A percentile compares a stretch with the other conserved stretches of the same genome.
Conservation (phyloP, 106 monocot genomes). For the Acanthochlamys bracteata region DNA sequence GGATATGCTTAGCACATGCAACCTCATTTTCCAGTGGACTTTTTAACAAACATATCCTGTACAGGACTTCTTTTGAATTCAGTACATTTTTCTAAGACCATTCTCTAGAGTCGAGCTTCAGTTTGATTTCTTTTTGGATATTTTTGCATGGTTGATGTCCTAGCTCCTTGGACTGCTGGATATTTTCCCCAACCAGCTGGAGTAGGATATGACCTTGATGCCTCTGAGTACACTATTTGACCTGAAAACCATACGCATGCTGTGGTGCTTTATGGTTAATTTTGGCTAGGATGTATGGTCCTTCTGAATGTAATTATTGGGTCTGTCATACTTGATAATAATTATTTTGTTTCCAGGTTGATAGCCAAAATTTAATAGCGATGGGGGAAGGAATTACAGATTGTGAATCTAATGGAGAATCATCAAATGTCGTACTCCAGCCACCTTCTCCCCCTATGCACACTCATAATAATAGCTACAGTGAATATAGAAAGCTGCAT, state of each 20-base stretch:
- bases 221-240: too few relatives aligned
- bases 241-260: too few relatives aligned
- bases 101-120: too few relatives aligned
- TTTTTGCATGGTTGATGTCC: too few relatives aligned
- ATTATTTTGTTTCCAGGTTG: slow-evolving; percentile 1
- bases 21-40: neutral
- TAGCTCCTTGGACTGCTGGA: too few relatives aligned
- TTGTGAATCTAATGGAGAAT: neutral
- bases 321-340: neutral
- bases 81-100: too few relatives aligned
- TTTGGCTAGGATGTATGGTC: too few relatives aligned
- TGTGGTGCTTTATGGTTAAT: too few relatives aligned
- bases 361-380: slow-evolving; percentile 10
- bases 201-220: too few relatives aligned
- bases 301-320: neutral
- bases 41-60: neutral
- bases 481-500: neutral
- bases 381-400: slow-evolving; percentile 10
- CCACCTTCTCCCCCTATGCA: slow-evolving; percentile 8
- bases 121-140: too few relatives aligned
- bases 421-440: slow-evolving; percentile 16
- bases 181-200: too few relatives aligned
- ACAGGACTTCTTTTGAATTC: too few relatives aligned
- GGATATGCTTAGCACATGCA: neutral
- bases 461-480: neutral